Evolutionary conservation across 805 yeast genomes (phyloP), one percentile per base, ranked within the genome.

Genomic region (Yarrowia yakushimensis): DNA sequence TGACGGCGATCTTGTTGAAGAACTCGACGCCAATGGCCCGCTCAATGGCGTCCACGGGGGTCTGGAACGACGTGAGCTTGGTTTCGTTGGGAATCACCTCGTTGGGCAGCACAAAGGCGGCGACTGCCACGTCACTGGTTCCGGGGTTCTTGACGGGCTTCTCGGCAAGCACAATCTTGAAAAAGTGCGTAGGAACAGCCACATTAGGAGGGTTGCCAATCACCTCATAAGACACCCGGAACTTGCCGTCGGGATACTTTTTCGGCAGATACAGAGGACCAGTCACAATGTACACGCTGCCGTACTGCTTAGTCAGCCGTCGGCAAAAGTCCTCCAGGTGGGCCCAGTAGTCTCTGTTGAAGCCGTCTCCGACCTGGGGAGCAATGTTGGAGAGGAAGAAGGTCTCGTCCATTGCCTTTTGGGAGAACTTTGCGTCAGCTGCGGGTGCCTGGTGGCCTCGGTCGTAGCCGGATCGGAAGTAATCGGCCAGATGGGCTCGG

Each of bases 401-500:
- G 0, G 99, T 94, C 73, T 93, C 96, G 74, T 94, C 87, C 98
- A 94, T 93, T 18, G 97, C 97, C 18, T 72, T 68, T 74, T 94
- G 99, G 31, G 85, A 84, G 76, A 84, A 94, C 72, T 90, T 91
- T 25, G 98, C 97, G 73, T 94, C 88, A 0, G 98, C 98, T 5
- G 99, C 99, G 3, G 99, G 97, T 0, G 97, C 97, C 69, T 89
- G 90, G 74, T 94, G 99, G 6, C 99, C 99, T 67, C 98, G 78
- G 73, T 94, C 99, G 74, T 90, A 94, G 1, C 99, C 99, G 31
- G 94, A 86, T 68, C 98, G 82, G 79, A 93, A 94, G 73, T 88
- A 94, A 74, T 94, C 98, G 65, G 85, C 81, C 63, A 94, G 77
- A 60, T 81, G 78, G 1, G 86, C 93, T 67, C 97, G 81, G 73